Evolutionary conservation across 163 green algal genomes (phyloP).

Genomic region (Scenedesmus sp.): DNA sequence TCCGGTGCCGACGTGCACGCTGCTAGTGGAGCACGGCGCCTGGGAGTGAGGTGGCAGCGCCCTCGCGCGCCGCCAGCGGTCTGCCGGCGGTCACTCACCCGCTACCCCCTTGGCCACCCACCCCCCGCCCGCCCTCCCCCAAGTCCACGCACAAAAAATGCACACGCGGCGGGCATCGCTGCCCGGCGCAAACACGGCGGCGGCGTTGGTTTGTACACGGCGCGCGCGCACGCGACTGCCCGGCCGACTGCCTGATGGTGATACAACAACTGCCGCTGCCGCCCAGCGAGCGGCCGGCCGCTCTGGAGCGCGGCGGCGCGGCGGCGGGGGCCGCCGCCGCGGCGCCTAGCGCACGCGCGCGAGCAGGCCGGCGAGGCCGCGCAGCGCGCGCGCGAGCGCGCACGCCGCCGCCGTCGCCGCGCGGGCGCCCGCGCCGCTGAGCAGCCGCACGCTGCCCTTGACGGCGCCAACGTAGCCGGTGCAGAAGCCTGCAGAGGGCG

Average conservation of each 20-base stretch:
- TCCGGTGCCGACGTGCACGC: too few species aligned
- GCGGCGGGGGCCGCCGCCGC: background rate
- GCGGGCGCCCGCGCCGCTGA: slow-evolving; percentile 21
- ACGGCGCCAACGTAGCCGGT: slow-evolving; percentile 45
- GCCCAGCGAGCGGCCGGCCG: background rate
- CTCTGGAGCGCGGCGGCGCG: background rate
- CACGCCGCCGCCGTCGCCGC: slow-evolving; percentile 3
- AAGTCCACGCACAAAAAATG: too few species aligned
- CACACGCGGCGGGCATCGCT: too few species aligned
- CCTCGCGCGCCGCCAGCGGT: too few species aligned
- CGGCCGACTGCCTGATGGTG: background rate
- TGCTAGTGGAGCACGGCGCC: too few species aligned
- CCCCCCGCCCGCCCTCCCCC: too few species aligned
- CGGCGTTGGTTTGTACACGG: too few species aligned
- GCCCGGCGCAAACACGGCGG: too few species aligned
- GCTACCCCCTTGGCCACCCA: too few species aligned
- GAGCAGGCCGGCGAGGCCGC: background rate
- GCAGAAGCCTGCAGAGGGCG: slow-evolving; percentile 27
- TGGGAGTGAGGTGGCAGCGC: too few species aligned
- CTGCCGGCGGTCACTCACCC: too few species aligned
- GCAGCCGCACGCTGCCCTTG: slow-evolving; percentile 29
- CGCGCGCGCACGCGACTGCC: background rate
- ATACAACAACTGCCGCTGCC: background rate
- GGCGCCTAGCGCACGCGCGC: background rate
- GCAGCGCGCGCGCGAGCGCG: background rate